Conservation (phyloP, 306 rosid species). For the Senna siamea region DNA sequence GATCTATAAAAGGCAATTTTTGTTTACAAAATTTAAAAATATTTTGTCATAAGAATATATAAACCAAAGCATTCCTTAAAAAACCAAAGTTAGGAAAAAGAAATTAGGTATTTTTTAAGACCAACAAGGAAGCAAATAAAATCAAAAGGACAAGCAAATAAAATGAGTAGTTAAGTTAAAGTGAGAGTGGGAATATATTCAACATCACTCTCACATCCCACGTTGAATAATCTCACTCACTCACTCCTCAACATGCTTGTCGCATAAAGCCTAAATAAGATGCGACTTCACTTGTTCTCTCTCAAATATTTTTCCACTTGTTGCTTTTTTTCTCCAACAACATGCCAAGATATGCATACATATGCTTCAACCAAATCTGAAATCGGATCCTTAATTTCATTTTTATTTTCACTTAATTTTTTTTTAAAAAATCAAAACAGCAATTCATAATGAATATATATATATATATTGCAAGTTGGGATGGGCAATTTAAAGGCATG, state of each 20-base stretch:
- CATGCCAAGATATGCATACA: not conserved
- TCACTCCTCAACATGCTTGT: conserved; percentile 58
- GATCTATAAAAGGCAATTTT: too few species aligned
- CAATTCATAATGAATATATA: conserved; percentile 21
- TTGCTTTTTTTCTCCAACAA: conserved; percentile 11
- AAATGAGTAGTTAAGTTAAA: not conserved
- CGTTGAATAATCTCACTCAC: conserved; percentile 53
- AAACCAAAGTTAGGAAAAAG: not conserved
- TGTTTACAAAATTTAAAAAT: too few species aligned
- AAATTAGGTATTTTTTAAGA: not conserved
- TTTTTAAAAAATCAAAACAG: too few species aligned
- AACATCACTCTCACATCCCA: conserved; percentile 42
- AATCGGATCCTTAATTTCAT: conserved; percentile 15
- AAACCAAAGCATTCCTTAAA: not conserved
- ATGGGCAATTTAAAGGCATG: conserved; percentile 14
- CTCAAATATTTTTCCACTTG: conserved; percentile 12
- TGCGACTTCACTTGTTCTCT: conserved; percentile 63
- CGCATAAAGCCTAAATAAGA: conserved; percentile 71
- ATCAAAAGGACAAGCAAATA: not conserved
- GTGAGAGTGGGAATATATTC: conserved; percentile 46
- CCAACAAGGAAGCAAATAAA: not conserved
- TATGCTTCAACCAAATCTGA: conserved; percentile 41
- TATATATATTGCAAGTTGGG: not conserved
- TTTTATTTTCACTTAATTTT: too few species aligned
- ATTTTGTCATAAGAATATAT: too few species aligned